A percentile compares a stretch with the other conserved stretches of the same genome.
Conservation (phyloP, 169 alveolate genomes). For the Theileria orientalis region DNA sequence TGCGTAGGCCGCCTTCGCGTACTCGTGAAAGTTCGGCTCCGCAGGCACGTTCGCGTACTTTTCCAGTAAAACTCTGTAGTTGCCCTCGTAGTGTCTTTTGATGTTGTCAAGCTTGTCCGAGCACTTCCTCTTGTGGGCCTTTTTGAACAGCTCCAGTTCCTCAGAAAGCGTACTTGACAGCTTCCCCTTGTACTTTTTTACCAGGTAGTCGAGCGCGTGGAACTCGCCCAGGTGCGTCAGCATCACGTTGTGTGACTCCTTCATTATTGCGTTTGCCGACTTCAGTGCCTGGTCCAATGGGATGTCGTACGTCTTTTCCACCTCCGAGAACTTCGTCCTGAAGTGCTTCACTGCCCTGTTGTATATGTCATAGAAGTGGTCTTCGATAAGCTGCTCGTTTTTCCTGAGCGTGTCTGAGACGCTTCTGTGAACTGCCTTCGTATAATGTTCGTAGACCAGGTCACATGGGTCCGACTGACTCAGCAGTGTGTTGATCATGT, state of each 20-base stretch:
- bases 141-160: constrained; percentile 1
- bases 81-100: background rate
- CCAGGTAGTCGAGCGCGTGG: constrained; percentile 16
- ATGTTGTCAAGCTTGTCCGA: background rate
- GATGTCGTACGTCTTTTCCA: constrained; percentile 22
- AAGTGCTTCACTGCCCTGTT: constrained; percentile 5
- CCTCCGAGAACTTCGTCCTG: constrained; percentile 13
- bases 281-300: background rate
- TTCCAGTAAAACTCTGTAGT: background rate
- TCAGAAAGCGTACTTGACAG: constrained; percentile 9
- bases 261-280: background rate
- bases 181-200: background rate
- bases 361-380: constrained; percentile 3
- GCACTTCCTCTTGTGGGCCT: background rate
- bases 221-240: constrained; percentile 43
- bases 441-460: background rate
- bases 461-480: too few species aligned
- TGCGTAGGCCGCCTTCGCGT: too few species aligned
- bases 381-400: constrained; percentile 23
- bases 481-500: background rate
- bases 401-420: constrained; percentile 11
- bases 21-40: constrained; percentile 5
- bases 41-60: constrained; percentile 5
- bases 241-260: constrained; percentile 6
- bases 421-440: background rate